Conservation (phyloP, 768 basidiomycete species). For the Hericium alpestre region DNA sequence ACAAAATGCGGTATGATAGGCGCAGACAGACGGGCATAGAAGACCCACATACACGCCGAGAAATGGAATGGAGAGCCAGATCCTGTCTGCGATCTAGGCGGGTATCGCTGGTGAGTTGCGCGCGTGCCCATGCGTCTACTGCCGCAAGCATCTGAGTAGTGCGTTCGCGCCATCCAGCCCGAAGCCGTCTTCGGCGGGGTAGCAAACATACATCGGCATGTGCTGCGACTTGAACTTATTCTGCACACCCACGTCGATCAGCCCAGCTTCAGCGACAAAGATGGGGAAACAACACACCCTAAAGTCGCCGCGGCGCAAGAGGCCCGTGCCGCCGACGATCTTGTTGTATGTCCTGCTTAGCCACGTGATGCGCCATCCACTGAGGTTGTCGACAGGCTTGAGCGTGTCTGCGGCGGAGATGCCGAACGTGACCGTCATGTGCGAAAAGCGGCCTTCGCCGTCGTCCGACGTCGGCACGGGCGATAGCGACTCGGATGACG, state of each 20-base stretch:
- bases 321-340: constrained; percentile 28
- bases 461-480: constrained; percentile 11
- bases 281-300: constrained; percentile 22
- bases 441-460: constrained; percentile 10
- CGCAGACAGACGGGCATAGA: no score
- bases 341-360: constrained; percentile 33
- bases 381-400: constrained; percentile 31
- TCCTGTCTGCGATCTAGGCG: no score
- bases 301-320: constrained; percentile 34
- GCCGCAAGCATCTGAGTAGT: constrained; percentile 24
- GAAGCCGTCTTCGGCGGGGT: constrained; percentile 34
- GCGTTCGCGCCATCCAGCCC: constrained; percentile 35
- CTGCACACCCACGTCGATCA: constrained; percentile 16
- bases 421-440: constrained; percentile 34
- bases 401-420: constrained; percentile 35
- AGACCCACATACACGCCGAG: no score
- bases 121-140: constrained; percentile 1
- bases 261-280: no score
- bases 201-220: constrained; percentile 40
- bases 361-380: constrained; percentile 36
- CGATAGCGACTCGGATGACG: not conserved
- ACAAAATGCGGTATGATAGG: no score
- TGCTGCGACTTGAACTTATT: constrained; percentile 35
- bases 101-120: no score
- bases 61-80: no score